phyloP scores from a whole-genome alignment of 768 basidiomycete genomes.

The Auricularia heimuer region DNA sequence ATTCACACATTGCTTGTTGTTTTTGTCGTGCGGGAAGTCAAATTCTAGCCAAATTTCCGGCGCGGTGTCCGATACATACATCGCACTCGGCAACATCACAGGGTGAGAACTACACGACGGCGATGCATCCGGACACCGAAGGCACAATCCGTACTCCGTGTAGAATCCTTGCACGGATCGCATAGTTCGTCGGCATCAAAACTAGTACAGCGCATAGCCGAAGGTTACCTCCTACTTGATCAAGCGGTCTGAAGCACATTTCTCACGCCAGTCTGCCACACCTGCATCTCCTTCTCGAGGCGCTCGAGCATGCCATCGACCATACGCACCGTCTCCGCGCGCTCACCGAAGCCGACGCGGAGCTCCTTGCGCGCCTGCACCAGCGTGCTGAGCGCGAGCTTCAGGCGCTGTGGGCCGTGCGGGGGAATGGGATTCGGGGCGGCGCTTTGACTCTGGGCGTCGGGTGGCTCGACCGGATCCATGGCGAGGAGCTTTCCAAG shows the following conservation, averaged over 20 bases:
- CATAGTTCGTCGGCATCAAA: too few relatives aligned
- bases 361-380: slow-evolving; percentile 52
- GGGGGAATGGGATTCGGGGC: slow-evolving; percentile 42
- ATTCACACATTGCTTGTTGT: too few relatives aligned
- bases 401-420: slow-evolving; percentile 52
- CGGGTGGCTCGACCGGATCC: slow-evolving; percentile 33
- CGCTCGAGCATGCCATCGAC: slow-evolving; percentile 49
- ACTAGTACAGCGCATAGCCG: too few relatives aligned
- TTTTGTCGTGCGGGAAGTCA: too few relatives aligned
- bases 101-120: too few relatives aligned
- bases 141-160: too few relatives aligned
- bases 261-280: slow-evolving; percentile 55
- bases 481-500: slow-evolving; percentile 73
- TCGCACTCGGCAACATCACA: too few relatives aligned
- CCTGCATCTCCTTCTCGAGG: slow-evolving; percentile 62
- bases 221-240: too few relatives aligned
- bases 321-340: slow-evolving; percentile 50
- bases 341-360: slow-evolving; percentile 58
- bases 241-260: slow-evolving; percentile 29
- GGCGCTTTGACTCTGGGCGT: slow-evolving; percentile 9
- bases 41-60: too few relatives aligned
- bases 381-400: slow-evolving; percentile 55
- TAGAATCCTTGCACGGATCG: too few relatives aligned
- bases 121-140: too few relatives aligned
- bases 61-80: too few relatives aligned